Percentiles rank a stretch among this genome's conserved stretches.
These are phyloP conservation scores for Talaromyces stipitatus DNA, from an alignment of 495 filamentous ascomycete genomes.

Conservation along the genomic window DNA sequence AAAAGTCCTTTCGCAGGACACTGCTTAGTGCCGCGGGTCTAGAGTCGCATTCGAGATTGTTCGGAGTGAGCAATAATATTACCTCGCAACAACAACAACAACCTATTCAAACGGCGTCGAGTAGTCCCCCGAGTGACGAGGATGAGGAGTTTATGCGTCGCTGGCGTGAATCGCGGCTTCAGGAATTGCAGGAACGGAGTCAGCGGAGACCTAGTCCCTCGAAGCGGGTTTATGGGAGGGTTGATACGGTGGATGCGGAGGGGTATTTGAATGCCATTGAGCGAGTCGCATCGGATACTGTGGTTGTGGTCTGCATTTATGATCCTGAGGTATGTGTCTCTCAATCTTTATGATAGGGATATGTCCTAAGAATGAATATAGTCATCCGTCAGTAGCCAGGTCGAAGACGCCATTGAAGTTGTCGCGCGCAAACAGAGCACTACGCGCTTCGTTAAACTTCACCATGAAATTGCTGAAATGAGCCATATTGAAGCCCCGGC, in stretches of 20 bases:
- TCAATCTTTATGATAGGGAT: constrained; percentile 7
- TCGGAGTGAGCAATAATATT: neutral
- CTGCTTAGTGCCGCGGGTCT: constrained; percentile 30
- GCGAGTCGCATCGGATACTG: constrained; percentile 68
- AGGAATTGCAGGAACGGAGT: constrained; percentile 62
- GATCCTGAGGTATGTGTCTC: constrained; percentile 65
- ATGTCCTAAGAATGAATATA: constrained; percentile 27
- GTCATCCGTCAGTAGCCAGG: constrained; percentile 65
- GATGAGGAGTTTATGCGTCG: constrained; percentile 76
- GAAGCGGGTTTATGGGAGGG: constrained; percentile 63
- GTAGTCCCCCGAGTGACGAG: constrained; percentile 43
- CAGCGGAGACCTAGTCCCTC: constrained; percentile 53
- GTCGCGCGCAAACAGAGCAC: constrained; percentile 62
- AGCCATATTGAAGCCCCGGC: constrained; percentile 84
- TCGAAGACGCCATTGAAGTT: constrained; percentile 67
- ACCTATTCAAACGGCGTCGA: constrained; percentile 27
- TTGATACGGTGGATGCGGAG: constrained; percentile 79
- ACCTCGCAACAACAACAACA: constrained; percentile 6
- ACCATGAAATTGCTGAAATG: constrained; percentile 92
- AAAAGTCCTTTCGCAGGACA: constrained; percentile 49
- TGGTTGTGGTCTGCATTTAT: constrained; percentile 93
- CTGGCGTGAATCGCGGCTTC: constrained; percentile 73
- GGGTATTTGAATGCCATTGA: constrained; percentile 95
- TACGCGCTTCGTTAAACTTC: constrained; percentile 83
- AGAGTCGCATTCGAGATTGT: constrained; percentile 10